A percentile compares a stretch with the other conserved stretches of the same genome.
Conservation (phyloP, 306 rosid species). For the Vicia villosa region DNA sequence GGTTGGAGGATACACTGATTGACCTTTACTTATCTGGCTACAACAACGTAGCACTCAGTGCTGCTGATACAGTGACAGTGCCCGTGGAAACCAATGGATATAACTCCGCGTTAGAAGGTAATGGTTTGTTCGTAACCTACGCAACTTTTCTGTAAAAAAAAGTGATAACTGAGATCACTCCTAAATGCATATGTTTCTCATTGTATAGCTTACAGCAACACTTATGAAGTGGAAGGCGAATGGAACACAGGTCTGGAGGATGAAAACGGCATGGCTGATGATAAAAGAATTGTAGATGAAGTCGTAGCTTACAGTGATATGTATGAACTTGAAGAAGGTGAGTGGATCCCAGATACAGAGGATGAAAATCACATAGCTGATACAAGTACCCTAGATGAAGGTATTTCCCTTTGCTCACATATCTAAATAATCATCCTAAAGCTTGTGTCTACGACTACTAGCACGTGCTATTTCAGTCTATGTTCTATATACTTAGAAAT, state of each 20-base stretch:
- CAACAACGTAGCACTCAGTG: slow-evolving; percentile 46
- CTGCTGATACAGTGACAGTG: slow-evolving; percentile 43
- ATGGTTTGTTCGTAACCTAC: slow-evolving; percentile 50
- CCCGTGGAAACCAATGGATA: slow-evolving; percentile 43
- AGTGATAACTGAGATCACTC: slow-evolving; percentile 1
- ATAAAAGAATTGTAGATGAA: slow-evolving; percentile 29
- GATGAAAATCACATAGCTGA: slow-evolving; percentile 40
- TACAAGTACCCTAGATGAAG: slow-evolving; percentile 54
- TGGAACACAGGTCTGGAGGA: slow-evolving; percentile 45
- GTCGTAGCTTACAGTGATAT: slow-evolving; percentile 39
- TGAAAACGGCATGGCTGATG: slow-evolving; percentile 36
- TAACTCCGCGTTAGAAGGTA: slow-evolving; percentile 35
- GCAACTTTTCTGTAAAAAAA: neutral
- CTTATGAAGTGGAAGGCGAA: slow-evolving; percentile 51
- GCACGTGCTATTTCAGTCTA: slow-evolving; percentile 22
- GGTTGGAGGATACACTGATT: slow-evolving; percentile 93
- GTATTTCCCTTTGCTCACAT: slow-evolving; percentile 39
- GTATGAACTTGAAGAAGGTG: slow-evolving; percentile 57
- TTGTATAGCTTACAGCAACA: slow-evolving; percentile 42
- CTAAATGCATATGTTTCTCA: slow-evolving; percentile 32
- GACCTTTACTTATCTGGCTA: slow-evolving; percentile 86
- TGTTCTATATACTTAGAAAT: neutral
- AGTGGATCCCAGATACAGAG: slow-evolving; percentile 56
- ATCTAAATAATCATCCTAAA: slow-evolving; percentile 22
- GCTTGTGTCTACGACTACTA: neutral